Evolutionary conservation across 2,329 filamentous ascomycete genomes (phyloP).

Genomic region (Huntiella decipiens): DNA sequence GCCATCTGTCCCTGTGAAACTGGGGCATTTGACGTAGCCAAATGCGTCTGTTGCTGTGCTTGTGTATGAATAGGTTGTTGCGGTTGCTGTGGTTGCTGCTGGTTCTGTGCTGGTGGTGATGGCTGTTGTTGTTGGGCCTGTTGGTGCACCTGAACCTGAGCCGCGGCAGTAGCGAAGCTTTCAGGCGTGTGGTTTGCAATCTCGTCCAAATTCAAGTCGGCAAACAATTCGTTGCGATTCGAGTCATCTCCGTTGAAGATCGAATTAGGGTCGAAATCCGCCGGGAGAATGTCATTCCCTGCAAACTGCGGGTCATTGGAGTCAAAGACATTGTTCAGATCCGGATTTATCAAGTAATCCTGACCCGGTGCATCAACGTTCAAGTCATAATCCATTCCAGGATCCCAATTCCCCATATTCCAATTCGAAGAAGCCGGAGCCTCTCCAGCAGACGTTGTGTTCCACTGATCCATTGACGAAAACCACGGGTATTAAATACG

Average conservation of each 20-base stretch:
- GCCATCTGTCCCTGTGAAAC: no score
- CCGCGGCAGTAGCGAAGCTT: constrained; percentile 1
- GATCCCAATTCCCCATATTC: no score
- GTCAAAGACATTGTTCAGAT: neutral
- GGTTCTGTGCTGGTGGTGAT: neutral
- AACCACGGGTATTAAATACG: no score
- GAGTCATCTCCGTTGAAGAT: constrained; percentile 4
- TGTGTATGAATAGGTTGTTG: neutral
- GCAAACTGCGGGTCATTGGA: neutral
- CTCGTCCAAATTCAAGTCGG: constrained; percentile 2
- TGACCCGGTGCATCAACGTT: no score
- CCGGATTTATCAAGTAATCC: no score
- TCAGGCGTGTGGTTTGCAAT: constrained; percentile 4
- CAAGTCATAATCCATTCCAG: no score
- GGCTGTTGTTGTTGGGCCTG: neutral
- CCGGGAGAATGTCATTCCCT: neutral
- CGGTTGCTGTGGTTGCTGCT: neutral
- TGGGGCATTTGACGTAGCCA: no score
- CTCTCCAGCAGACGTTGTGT: no score
- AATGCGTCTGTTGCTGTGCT: neutral
- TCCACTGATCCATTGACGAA: no score
- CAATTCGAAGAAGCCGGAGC: no score
- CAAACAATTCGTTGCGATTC: constrained; percentile 2
- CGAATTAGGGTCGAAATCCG: constrained; percentile 3
- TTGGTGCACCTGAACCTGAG: neutral